Evolutionary conservation across 2,329 filamentous ascomycete genomes (phyloP), one percentile per base, ranked within the genome.

Genomic region (Saccharata proteae): DNA sequence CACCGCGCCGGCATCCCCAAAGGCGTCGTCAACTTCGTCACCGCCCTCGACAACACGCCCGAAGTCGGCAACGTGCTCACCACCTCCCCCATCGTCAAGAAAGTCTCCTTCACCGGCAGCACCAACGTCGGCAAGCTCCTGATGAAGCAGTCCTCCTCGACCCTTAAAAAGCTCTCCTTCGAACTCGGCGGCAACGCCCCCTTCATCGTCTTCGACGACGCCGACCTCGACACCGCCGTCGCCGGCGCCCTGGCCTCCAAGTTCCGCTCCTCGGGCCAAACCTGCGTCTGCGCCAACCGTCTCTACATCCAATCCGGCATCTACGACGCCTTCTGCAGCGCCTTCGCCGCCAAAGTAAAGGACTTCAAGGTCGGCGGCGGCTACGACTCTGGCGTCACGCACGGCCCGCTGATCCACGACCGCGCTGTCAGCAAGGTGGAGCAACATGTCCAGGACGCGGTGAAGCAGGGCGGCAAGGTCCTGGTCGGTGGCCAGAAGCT

Each of bases 201-300:
- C 2, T 93, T 94, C 53, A 94, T 96, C 43, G 84, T 96, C 19
- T 96, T 96, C 49, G 85, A 96, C 48, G 88, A 96, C 48, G 82
- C 88, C 13, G 83, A 96, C 50, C 61, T 96, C 13, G 86, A 94
- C 37, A 62, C 65, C 4, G 90, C 90, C 3, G 84, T 96, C 1
- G 62, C 74, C 0, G 88, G 86, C 16, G 85, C 85, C 28, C 71
- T 96, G 32, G 64, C 77, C 15, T 86, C 74, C 48, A 98, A 96
- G 57, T 96, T 96, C 73, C 80, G 90, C 33, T 84, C 79, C 21
- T 92, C 83, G 0, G 90, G 90, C 20, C 90, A 98, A 65, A 96
- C 90, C 0, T 98, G 90, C 55, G 86, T 96, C 4, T 67, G 64
- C 41, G 65, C 65, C 16, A 92, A 92, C 62, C 69, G 83, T 17